Conservation (phyloP, 2,329 filamentous ascomycete genomes). For the Alternaria angustiovoidea region DNA sequence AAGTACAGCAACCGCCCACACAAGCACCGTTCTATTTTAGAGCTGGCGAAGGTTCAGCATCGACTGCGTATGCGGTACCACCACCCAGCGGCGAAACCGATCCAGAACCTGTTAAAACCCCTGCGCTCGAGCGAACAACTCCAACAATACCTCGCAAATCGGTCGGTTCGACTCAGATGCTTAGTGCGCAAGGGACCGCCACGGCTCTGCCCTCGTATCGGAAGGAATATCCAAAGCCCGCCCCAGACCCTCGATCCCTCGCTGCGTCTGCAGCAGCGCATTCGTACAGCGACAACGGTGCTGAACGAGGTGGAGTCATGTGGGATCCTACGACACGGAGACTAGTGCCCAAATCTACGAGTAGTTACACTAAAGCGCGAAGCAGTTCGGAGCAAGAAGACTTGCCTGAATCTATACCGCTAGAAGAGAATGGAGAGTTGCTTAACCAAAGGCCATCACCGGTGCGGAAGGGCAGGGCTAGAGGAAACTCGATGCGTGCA, state of each 20-base stretch:
- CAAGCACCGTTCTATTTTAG: constrained; percentile 37
- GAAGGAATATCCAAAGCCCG: constrained; percentile 57
- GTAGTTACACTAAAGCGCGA: constrained; percentile 26
- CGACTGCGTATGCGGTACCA: constrained; percentile 28
- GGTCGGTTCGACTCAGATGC: constrained; percentile 19
- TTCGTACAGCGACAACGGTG: constrained; percentile 37
- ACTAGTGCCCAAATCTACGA: constrained; percentile 16
- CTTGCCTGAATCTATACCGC: constrained; percentile 25
- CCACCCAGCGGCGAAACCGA: constrained; percentile 19
- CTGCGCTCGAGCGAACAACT: constrained; percentile 16
- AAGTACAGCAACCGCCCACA: constrained; percentile 18
- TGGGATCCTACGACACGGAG: constrained; percentile 24
- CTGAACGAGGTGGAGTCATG: constrained; percentile 23
- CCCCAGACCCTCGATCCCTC: constrained; percentile 31
- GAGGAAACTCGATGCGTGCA: constrained; percentile 42
- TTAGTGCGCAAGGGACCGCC: constrained; percentile 14
- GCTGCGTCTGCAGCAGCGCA: constrained; percentile 44
- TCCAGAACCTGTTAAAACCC: constrained; percentile 20
- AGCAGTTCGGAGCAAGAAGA: constrained; percentile 30
- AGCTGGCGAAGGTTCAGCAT: constrained; percentile 27
- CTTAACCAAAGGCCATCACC: constrained; percentile 29
- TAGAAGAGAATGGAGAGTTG: constrained; percentile 32
- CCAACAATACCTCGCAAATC: constrained; percentile 35
- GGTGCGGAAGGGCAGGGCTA: constrained; percentile 39
- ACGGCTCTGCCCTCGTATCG: constrained; percentile 54